A percentile compares a stretch with the other conserved stretches of the same genome.
phyloP scores from a whole-genome alignment of 2,329 filamentous ascomycete genomes.

The Boeremia exigua region DNA sequence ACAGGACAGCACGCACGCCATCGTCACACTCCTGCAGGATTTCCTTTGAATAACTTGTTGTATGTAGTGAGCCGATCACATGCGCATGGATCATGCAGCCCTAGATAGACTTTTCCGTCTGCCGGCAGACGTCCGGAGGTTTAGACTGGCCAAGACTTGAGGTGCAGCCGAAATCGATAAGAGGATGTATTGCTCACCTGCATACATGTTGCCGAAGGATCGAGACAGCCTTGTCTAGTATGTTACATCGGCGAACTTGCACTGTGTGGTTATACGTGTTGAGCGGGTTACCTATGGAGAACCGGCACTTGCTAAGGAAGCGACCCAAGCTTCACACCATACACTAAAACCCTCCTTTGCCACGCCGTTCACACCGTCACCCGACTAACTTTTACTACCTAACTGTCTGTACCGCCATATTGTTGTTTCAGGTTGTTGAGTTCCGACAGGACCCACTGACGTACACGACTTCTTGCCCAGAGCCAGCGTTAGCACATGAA shows the following conservation, averaged over 20 bases:
- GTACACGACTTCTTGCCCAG: not conserved
- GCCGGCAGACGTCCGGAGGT: conserved; percentile 6
- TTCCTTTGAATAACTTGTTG: not conserved
- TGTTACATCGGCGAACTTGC: no score
- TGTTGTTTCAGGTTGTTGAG: not conserved
- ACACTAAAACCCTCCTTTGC: not conserved
- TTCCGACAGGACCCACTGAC: not conserved
- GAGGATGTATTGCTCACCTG: conserved; percentile 15
- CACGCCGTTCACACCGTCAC: not conserved
- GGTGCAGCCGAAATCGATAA: conserved; percentile 15
- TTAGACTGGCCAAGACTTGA: conserved; percentile 5
- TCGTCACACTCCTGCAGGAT: not conserved
- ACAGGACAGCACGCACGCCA: not conserved
- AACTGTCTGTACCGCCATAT: not conserved
- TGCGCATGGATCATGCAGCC: conserved; percentile 1
- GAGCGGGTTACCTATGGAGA: no score
- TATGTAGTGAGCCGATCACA: conserved; percentile 1
- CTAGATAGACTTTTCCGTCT: not conserved
- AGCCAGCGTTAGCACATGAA: not conserved
- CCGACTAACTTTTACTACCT: not conserved
- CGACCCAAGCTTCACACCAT: not conserved
- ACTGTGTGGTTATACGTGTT: no score
- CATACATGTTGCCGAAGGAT: conserved; percentile 4
- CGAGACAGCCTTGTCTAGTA: not conserved
- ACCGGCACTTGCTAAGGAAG: not conserved